A percentile compares a stretch with the other conserved stretches of the same genome.
Conservation (phyloP, 202 grass and related monocot genomes). For the Musa balbisiana region DNA sequence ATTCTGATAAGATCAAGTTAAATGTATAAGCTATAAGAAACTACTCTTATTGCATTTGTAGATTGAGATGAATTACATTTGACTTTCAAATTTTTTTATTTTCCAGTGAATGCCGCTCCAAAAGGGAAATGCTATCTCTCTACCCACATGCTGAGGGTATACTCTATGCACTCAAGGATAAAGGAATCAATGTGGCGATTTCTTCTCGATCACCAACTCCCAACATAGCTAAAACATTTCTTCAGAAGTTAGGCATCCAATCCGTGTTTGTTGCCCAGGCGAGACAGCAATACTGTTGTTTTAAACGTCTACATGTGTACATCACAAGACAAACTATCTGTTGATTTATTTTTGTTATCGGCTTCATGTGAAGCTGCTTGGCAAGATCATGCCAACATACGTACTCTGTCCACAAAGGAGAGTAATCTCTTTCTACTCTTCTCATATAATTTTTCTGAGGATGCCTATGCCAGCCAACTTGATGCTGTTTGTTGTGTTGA, state of each 20-base stretch:
- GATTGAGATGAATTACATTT: background rate
- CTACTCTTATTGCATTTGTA: background rate
- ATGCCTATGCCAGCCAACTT: background rate
- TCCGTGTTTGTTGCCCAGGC: constrained; percentile 68
- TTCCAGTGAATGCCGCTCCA: constrained; percentile 74
- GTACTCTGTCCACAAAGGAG: background rate
- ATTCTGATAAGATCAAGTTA: background rate
- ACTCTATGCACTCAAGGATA: constrained; percentile 86
- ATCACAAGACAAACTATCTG: background rate
- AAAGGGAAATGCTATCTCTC: constrained; percentile 69
- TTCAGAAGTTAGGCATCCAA: constrained; percentile 67
- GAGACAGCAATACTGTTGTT: background rate
- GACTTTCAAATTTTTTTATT: background rate
- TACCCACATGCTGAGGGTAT: constrained; percentile 77
- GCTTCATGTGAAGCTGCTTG: background rate
- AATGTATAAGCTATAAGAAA: background rate
- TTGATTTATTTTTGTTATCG: background rate
- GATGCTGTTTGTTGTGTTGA: background rate
- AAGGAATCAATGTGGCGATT: constrained; percentile 79
- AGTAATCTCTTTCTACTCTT: background rate
- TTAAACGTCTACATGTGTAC: background rate
- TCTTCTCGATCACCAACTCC: constrained; percentile 76
- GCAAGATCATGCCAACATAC: background rate
- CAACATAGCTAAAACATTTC: constrained; percentile 71
- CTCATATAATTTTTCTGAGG: background rate